A percentile compares a stretch with the other conserved stretches of the same genome.
phyloP scores from a whole-genome alignment of 179 eudicot species.

The Amaranthus tricolor region DNA sequence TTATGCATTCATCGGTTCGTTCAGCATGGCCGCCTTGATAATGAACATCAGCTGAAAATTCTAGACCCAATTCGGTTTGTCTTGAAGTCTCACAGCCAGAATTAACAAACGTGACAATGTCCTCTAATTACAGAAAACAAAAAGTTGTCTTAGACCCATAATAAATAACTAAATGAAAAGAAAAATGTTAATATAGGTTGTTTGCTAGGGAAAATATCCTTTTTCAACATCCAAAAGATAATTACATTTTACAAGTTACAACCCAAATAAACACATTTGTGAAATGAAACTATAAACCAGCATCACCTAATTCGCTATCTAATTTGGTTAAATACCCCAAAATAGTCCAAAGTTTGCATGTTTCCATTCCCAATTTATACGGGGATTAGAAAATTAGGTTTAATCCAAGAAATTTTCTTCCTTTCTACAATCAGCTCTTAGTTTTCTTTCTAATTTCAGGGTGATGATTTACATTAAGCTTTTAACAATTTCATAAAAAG shows the following conservation, averaged over 20 bases:
- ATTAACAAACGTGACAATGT: slow-evolving; percentile 72
- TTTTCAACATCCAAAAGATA: background rate
- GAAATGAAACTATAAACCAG: too few relatives aligned
- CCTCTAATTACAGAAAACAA: slow-evolving; percentile 46
- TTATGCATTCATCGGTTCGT: slow-evolving; percentile 62
- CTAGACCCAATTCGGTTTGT: slow-evolving; percentile 42
- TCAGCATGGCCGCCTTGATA: slow-evolving; percentile 71
- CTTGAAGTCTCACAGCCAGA: slow-evolving; percentile 54
- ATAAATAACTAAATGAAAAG: background rate
- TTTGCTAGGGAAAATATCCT: background rate
- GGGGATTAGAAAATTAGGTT: too few relatives aligned
- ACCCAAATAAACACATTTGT: too few relatives aligned
- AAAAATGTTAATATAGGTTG: background rate
- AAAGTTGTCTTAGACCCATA: background rate
- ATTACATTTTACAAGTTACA: too few relatives aligned
- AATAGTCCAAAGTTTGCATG: too few relatives aligned
- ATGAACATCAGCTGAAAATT: slow-evolving; percentile 53
- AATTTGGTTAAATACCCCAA: too few relatives aligned
- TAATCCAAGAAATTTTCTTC: slow-evolving; percentile 9
- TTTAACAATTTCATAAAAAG: background rate
- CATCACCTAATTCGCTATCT: too few relatives aligned
- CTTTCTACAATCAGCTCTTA: too few relatives aligned
- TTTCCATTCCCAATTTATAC: too few relatives aligned
- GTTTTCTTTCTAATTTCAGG: background rate
- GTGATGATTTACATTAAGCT: background rate